Evolutionary conservation across 352 stramenopile genomes (phyloP).

Genomic region (Pythium rhizo-oryzae): DNA sequence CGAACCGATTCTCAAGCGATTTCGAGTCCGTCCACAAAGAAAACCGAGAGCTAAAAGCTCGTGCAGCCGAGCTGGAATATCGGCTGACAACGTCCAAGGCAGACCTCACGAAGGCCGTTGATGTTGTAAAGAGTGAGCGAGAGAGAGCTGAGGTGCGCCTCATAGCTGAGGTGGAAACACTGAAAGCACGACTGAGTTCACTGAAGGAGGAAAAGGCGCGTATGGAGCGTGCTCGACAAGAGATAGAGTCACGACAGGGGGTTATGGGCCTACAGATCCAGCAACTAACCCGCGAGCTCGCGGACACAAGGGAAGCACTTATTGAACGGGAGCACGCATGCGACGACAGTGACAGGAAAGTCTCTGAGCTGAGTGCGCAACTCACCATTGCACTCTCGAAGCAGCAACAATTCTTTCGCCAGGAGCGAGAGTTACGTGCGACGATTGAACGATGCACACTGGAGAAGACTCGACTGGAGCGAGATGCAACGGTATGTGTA

Average conservation of each 20-base stretch:
- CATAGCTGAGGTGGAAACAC: slow-evolving; percentile 61
- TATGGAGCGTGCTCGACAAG: slow-evolving; percentile 49
- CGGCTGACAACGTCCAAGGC: slow-evolving; percentile 47
- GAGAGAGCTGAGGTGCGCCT: slow-evolving; percentile 58
- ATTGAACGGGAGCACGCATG: slow-evolving; percentile 63
- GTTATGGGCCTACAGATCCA: slow-evolving; percentile 55
- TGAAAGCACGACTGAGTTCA: slow-evolving; percentile 47
- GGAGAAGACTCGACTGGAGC: slow-evolving; percentile 65
- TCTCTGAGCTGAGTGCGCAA: slow-evolving; percentile 66
- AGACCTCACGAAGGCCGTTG: slow-evolving; percentile 37
- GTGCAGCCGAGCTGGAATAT: slow-evolving; percentile 55
- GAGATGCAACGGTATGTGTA: slow-evolving; percentile 50
- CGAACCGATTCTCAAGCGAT: slow-evolving; percentile 49
- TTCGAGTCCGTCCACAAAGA: slow-evolving; percentile 58
- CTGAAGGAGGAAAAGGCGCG: slow-evolving; percentile 69
- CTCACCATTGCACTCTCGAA: slow-evolving; percentile 70
- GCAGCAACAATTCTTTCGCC: slow-evolving; percentile 72
- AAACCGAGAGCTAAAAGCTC: slow-evolving; percentile 63
- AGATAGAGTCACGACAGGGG: slow-evolving; percentile 47
- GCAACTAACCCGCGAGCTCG: slow-evolving; percentile 56
- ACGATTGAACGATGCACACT: slow-evolving; percentile 60
- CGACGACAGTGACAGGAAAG: slow-evolving; percentile 72
- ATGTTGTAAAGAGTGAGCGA: slow-evolving; percentile 44
- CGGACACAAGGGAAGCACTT: slow-evolving; percentile 56
- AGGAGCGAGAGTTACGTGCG: slow-evolving; percentile 68